These are phyloP conservation scores for Parascedosporium putredinis DNA, from an alignment of 2,329 filamentous ascomycete genomes.

Conservation along the genomic window DNA sequence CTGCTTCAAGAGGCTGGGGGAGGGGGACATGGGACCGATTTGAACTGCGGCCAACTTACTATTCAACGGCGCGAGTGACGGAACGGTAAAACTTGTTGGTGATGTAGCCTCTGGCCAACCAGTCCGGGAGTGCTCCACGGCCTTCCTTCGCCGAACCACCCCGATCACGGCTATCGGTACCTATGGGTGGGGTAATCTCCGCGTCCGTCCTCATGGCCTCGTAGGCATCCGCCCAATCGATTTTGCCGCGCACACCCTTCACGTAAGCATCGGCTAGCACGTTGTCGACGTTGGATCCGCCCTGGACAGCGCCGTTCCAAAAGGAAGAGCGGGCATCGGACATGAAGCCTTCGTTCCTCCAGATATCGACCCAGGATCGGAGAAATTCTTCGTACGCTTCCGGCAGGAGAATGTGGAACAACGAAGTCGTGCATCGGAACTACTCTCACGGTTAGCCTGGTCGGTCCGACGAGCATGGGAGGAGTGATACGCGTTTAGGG, in stretches of 20 bases:
- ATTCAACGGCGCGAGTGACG: constrained; percentile 56
- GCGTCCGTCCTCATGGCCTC: constrained; percentile 57
- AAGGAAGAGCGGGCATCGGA: constrained; percentile 58
- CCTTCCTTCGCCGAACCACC: constrained; percentile 58
- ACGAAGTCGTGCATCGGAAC: constrained; percentile 54
- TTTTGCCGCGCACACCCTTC: constrained; percentile 51
- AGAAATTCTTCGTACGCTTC: constrained; percentile 53
- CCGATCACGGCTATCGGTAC: constrained; percentile 43
- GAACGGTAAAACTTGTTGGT: constrained; percentile 51
- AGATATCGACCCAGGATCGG: constrained; percentile 58
- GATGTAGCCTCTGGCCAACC: constrained; percentile 54
- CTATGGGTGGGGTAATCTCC: constrained; percentile 50
- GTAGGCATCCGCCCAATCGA: constrained; percentile 56
- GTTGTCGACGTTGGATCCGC: constrained; percentile 61
- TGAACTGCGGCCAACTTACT: constrained; percentile 23
- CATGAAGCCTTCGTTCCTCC: constrained; percentile 52
- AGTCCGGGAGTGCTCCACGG: constrained; percentile 58
- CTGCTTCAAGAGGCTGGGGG: constrained; percentile 1
- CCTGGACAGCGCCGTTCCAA: constrained; percentile 59
- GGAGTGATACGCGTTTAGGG: not conserved
- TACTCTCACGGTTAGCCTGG: constrained; percentile 11
- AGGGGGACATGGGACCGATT: not conserved
- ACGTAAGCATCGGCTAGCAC: constrained; percentile 63
- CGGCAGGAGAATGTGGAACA: constrained; percentile 57
- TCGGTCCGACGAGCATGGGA: not conserved